Base-by-base conservation (phyloP, 371 early-diverging fungal genomes). In the Haplosporangium sp. region DNA sequence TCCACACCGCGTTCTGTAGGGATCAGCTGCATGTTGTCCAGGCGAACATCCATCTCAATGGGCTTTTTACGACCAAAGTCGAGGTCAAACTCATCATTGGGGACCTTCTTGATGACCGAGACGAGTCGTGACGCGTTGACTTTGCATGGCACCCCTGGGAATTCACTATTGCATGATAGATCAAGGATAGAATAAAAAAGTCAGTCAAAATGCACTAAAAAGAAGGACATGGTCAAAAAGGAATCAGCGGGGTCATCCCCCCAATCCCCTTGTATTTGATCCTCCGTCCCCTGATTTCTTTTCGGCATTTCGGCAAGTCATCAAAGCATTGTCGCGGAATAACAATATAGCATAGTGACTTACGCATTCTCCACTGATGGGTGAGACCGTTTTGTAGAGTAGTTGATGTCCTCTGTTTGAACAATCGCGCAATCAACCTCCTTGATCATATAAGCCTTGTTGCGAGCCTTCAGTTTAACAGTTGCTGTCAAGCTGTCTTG, bases 11-110 rank as follows among this genome's bases (percentile, higher is more conserved):
- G 67, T 43, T 77, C 77, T 11, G 77, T 67, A 20, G 77, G 77
- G 51, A 77, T 67, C 38, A 77, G 36, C 13, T 70, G 67, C 23
- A 62, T 29, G 64, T 77, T 71, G 41, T 77, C 77, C n/a, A 77
- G 63, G 37, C 43, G 71, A 18, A 77, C 21, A 23, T 70, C 64
- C 41, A 77, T n/a, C 13, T 59, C 45, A 21, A 77, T 47, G n/a
- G 77, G 68, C 21, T 60, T 60, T 10, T 55, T 38, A 10, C 64
- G 67, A 16, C 77, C 77, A 53, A 77, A 77, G 38, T 77, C 72
- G 23, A 77, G 9, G 40, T 67, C 68, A n/a, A 45, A 55, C 4
- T 77, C 72, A 3, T 71, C 72, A 16, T 77, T 77, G 0, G 54
- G 18, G 11, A 67, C 52, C 62, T 51, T 67, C 16, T 64, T 61